Evolutionary conservation across 495 filamentous ascomycete genomes (phyloP).

Genomic region (Neurospora sp.): DNA sequence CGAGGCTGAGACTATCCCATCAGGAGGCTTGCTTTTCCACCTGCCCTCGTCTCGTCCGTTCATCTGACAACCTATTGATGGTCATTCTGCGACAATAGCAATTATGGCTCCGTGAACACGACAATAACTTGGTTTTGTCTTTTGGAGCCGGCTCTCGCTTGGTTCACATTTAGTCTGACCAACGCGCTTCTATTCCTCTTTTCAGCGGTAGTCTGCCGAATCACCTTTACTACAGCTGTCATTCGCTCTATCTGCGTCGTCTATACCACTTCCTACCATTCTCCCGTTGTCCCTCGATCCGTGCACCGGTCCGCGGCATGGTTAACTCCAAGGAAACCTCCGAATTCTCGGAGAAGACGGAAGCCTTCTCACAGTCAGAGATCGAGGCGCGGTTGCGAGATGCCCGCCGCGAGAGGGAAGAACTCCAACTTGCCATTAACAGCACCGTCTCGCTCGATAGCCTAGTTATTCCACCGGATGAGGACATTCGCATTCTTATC

Average conservation of each 20-base stretch:
- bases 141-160: conserved; percentile 1
- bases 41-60: conserved; percentile 12
- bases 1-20: conserved; percentile 12
- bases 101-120: background rate
- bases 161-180: background rate
- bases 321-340: conserved; percentile 25
- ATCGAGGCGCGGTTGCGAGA: conserved; percentile 23
- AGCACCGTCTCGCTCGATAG: conserved; percentile 33
- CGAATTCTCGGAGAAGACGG: conserved; percentile 36
- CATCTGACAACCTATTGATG: conserved; percentile 26
- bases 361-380: conserved; percentile 40
- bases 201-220: background rate
- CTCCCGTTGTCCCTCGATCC: background rate
- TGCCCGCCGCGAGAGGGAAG: conserved; percentile 25
- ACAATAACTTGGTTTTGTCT: background rate
- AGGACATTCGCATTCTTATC: conserved; percentile 39
- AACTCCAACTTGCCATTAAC: conserved; percentile 19
- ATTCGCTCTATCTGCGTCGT: conserved; percentile 6
- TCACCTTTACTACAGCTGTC: background rate
- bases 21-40: conserved; percentile 14
- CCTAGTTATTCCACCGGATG: conserved; percentile 28
- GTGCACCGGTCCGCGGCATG: conserved; percentile 18
- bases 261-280: background rate
- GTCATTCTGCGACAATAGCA: conserved; percentile 18
- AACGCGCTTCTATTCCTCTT: conserved; percentile 1